Evolutionary conservation across 1,139 yeast genomes (phyloP), one percentile per base, ranked within the genome.

Genomic region (Geotrichum restrictum): DNA sequence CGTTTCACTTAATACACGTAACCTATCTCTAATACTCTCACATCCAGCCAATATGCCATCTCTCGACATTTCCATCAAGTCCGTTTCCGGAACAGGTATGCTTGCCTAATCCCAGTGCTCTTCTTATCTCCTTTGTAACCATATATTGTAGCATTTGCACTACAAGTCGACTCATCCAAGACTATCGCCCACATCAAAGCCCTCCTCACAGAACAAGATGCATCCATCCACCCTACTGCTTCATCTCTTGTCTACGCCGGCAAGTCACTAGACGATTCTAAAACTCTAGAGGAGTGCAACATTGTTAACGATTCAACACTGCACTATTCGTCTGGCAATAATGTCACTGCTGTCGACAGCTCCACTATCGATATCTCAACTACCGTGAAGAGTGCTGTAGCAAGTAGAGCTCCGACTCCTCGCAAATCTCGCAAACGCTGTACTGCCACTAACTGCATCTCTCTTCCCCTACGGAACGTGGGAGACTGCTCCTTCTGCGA

Each of bases 401-500:
- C 48, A 51, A 40, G 21, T 11, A 33, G 37, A 4, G 37, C 37
- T 4, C 33, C 46, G 34, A 43, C 50, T 27, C 42, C 65, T 52
- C 73, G 69, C 62, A 79, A 78, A 65, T 69, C 81, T 70, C 81
- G 83, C 70, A 77, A 77, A 31, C 75, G 78, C 55, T 88, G 96
- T 68, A 74, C 82, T 27, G 81, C 81, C 69, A 72, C 71, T 45
- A 68, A 73, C 43, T 88, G 96, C 69, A 73, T 77, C 33, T 77
- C 85, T 16, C 74, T 80, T 2, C 88, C 93, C 1, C 77, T 88
- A 55, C 79, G 95, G 58, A 85, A 88, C 73, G 94, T 87, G 38
- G 96, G 96, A 40, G 89, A 84, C 68, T 89, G 97, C 69, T 79
- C 82, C 54, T 87, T 83, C 65, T 89, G 96, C 68, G 81, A 82